Evolutionary conservation across 371 early-diverging fungal genomes (phyloP), one percentile per base, ranked within the genome.

Genomic region (Mortierella sp.): DNA sequence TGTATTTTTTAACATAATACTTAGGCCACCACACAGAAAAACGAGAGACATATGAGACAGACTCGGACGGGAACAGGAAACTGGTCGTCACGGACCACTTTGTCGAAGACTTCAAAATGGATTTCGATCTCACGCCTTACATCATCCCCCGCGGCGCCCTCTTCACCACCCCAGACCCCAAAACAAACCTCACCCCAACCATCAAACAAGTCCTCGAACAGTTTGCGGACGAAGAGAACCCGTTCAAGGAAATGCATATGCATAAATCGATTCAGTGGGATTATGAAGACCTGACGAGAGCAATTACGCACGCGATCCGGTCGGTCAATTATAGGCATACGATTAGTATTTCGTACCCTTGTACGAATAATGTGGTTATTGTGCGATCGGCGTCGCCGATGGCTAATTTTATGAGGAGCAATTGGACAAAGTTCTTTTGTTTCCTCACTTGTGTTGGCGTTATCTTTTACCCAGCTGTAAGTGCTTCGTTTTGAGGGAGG

Each of bases 171-270:
- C 84, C 80, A 2, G 76, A 80, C 34, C 79, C 78, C 26, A 78
- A 84, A 60, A 76, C 79, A 4, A 76, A 79, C 7, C 24, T 34
- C 68, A 52, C 26, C 24, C 68, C 65, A 0, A 76, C 81, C 14
- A 47, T 81, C 7, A 45, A 76, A 31, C 70, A 78, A 21, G 84
- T 63, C 11, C 65, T 84, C 34, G 81, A 84, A 16, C 75, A 84
- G 42, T 78, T 70, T 63, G 84, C 81, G n/a, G 73, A 76, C 8
- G 81, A 84, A n/a, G 81, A 84, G 24, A 84, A 81, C 28, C 68
- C 72, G 11, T 80, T 81, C 79, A 84, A 84, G 76, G 84, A 80
- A 71, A 68, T 84, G 26, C 84, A 81, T 42, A 70, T 84, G 84
- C 70, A 74, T 19, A 84, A 84, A 79, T 14, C 63, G 26, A 70